These are phyloP conservation scores for Coemansia biformis DNA, from an alignment of 192 early-diverging fungal species.

Conservation along the genomic window DNA sequence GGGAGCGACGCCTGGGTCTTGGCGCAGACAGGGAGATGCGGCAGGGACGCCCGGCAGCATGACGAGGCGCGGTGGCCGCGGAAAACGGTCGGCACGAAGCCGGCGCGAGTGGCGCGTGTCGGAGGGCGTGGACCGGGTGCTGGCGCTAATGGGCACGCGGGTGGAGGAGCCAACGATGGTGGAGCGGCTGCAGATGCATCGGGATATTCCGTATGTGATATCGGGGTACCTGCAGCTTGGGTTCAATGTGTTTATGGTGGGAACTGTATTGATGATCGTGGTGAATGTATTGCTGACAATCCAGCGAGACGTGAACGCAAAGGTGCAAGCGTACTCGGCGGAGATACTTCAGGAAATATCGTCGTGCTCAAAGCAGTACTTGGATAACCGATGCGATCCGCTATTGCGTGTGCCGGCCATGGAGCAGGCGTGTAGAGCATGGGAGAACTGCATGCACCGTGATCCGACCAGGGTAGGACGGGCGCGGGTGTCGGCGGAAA, in stretches of 20 bases:
- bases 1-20: too few relatives aligned
- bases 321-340: constrained; percentile 58
- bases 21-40: not conserved
- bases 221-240: constrained; percentile 65
- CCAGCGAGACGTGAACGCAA: constrained; percentile 65
- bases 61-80: not conserved
- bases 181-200: constrained; percentile 43
- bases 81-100: constrained; percentile 4
- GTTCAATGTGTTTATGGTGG: constrained; percentile 63
- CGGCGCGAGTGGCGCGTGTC: constrained; percentile 20
- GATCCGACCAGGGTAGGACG: constrained; percentile 61
- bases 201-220: constrained; percentile 46
- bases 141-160: constrained; percentile 36
- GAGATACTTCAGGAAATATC: constrained; percentile 59
- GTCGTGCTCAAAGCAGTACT: constrained; percentile 60
- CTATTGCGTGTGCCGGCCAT: constrained; percentile 56
- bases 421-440: constrained; percentile 54
- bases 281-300: constrained; percentile 65
- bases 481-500: constrained; percentile 72
- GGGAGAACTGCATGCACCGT: constrained; percentile 60
- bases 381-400: constrained; percentile 56
- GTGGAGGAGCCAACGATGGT: constrained; percentile 29
- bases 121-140: constrained; percentile 33
- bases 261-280: constrained; percentile 56
- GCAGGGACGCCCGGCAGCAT: not conserved